Conservation (phyloP, 2,329 filamentous ascomycete species). For the Calonectria honghensis region DNA sequence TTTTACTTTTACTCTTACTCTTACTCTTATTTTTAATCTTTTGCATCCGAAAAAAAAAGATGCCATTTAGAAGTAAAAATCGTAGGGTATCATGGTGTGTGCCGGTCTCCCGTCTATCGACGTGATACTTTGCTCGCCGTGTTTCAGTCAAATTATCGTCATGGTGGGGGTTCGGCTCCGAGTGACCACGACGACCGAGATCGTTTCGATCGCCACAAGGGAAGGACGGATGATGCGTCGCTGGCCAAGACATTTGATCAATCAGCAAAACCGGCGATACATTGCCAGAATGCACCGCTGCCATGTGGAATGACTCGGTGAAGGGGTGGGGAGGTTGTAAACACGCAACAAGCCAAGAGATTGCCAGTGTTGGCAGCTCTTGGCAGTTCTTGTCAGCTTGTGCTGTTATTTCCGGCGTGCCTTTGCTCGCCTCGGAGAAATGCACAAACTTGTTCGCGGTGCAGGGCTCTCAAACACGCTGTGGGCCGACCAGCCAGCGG, state of each 20-base stretch:
- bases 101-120: constrained; percentile 8
- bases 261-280: not conserved
- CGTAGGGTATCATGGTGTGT: not conserved
- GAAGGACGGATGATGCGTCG: not conserved
- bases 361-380: not conserved
- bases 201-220: constrained; percentile 20
- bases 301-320: not conserved
- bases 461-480: constrained; percentile 41
- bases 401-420: constrained; percentile 4
- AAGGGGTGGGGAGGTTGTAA: not conserved
- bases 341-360: not conserved
- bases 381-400: not conserved
- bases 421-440: constrained; percentile 8
- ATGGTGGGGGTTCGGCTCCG: constrained; percentile 19
- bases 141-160: not conserved
- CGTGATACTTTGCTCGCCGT: not conserved
- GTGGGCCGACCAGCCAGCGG: constrained; percentile 38
- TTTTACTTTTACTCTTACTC: not conserved
- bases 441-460: constrained; percentile 19
- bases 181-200: not conserved
- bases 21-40: not conserved
- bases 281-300: not conserved
- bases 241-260: constrained; percentile 3
- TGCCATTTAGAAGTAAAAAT: too few species aligned
- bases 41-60: not conserved